These are phyloP conservation scores for Oryza australiensis DNA, from an alignment of 176 grass and related monocot genomes.

Conservation along the genomic window DNA sequence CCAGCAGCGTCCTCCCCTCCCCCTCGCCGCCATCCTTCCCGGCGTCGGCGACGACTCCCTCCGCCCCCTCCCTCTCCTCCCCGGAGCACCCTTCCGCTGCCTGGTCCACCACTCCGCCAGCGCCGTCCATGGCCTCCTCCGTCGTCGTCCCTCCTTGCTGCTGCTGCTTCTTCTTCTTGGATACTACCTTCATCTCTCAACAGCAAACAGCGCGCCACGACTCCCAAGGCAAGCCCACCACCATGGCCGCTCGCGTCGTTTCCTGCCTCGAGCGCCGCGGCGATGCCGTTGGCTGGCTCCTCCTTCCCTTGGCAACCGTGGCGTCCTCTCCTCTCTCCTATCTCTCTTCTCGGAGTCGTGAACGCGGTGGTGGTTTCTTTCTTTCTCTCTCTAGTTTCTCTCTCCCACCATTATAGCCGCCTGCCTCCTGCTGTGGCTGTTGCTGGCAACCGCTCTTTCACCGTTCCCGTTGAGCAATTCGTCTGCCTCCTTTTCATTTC, in stretches of 20 bases:
- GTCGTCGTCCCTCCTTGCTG: background rate
- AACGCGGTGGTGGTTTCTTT: background rate
- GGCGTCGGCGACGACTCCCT: background rate
- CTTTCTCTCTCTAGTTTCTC: background rate
- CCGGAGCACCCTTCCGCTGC: background rate
- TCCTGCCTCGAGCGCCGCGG: slow-evolving; percentile 14
- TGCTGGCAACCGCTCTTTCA: slow-evolving; percentile 12
- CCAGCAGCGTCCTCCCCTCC: slow-evolving; percentile 68
- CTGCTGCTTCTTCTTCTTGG: slow-evolving; percentile 31
- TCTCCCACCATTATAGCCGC: background rate
- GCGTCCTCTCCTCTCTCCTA: background rate
- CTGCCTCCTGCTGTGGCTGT: background rate
- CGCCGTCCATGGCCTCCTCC: slow-evolving; percentile 23
- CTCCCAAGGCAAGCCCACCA: slow-evolving; percentile 12
- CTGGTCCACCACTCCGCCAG: background rate
- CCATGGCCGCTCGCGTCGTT: slow-evolving; percentile 6
- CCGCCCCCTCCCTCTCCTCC: background rate
- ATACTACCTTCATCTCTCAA: slow-evolving; percentile 46
- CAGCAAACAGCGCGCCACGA: background rate
- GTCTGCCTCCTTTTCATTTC: background rate
- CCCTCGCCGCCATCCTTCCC: background rate
- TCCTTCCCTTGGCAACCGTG: slow-evolving; percentile 35
- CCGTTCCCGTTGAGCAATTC: slow-evolving; percentile 38
- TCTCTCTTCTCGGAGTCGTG: background rate
- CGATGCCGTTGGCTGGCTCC: slow-evolving; percentile 16